phyloP scores from a whole-genome alignment of 768 basidiomycete genomes.

The Boletellus ananas region DNA sequence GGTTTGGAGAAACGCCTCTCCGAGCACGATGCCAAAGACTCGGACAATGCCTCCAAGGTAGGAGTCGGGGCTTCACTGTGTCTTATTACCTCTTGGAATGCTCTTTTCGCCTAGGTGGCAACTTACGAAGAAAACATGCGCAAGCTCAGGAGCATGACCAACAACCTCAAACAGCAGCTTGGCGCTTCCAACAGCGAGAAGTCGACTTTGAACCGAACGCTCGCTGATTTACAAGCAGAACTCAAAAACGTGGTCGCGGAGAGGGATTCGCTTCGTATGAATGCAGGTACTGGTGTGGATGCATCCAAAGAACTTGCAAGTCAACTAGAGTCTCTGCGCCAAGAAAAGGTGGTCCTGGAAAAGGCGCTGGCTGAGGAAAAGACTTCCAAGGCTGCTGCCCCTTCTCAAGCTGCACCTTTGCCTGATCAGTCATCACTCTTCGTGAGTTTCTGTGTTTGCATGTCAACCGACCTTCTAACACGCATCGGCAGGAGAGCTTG shows the following conservation, averaged over 20 bases:
- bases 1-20: conserved; percentile 30
- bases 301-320: conserved; percentile 29
- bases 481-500: conserved; percentile 43
- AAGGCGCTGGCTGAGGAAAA: conserved; percentile 38
- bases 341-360: conserved; percentile 39
- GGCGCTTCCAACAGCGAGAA: conserved; percentile 27
- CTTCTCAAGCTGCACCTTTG: conserved; percentile 2
- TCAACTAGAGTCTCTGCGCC: conserved; percentile 35
- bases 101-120: conserved; percentile 32
- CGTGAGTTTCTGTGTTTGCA: conserved; percentile 23
- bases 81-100: background rate
- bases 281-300: conserved; percentile 11
- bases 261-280: conserved; percentile 24
- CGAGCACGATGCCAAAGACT: conserved; percentile 31
- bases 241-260: conserved; percentile 29
- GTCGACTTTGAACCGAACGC: conserved; percentile 25
- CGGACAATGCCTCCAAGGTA: conserved; percentile 32
- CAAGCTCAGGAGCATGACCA: conserved; percentile 28
- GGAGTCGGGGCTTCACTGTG: background rate
- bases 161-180: conserved; percentile 25
- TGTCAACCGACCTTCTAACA: background rate
- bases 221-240: conserved; percentile 24
- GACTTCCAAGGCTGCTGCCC: conserved; percentile 22
- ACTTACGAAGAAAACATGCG: conserved; percentile 42
- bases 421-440: conserved; percentile 29